These are phyloP conservation scores for Begonia loranthoides DNA, from an alignment of 306 rosid genomes.

Conservation along the genomic window DNA sequence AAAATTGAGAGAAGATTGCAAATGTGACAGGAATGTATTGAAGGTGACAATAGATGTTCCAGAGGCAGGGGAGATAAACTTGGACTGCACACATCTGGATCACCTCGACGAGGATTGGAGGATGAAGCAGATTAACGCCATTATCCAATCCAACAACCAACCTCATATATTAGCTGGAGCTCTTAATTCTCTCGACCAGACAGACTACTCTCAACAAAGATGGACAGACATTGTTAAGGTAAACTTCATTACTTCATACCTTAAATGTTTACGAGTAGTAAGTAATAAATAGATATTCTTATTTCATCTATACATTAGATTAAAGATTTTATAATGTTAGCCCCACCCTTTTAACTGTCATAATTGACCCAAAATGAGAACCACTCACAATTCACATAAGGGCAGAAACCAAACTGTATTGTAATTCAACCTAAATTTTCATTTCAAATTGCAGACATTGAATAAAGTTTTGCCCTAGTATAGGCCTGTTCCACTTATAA, in stretches of 20 bases:
- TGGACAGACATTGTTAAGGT: constrained; percentile 98
- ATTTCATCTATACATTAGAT: too few species aligned
- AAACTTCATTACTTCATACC: neutral
- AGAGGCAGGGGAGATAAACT: constrained; percentile 66
- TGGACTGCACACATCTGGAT: constrained; percentile 86
- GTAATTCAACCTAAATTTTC: too few species aligned
- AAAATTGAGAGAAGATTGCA: too few species aligned
- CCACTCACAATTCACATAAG: too few species aligned
- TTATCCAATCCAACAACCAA: constrained; percentile 54
- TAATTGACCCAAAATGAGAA: too few species aligned
- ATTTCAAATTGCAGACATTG: too few species aligned
- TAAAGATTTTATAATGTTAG: too few species aligned
- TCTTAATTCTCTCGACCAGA: constrained; percentile 72
- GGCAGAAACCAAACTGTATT: too few species aligned
- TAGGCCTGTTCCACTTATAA: too few species aligned
- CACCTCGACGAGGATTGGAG: constrained; percentile 94
- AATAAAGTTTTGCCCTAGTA: too few species aligned
- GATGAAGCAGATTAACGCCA: constrained; percentile 89
- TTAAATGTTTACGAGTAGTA: neutral
- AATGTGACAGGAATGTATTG: constrained; percentile 58
- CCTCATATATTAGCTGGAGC: constrained; percentile 87
- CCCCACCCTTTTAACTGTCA: too few species aligned
- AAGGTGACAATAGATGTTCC: constrained; percentile 88
- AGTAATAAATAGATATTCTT: too few species aligned
- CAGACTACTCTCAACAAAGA: constrained; percentile 87